Conservation (phyloP, 345 rosid genomes). For the Garcia nutans region DNA sequence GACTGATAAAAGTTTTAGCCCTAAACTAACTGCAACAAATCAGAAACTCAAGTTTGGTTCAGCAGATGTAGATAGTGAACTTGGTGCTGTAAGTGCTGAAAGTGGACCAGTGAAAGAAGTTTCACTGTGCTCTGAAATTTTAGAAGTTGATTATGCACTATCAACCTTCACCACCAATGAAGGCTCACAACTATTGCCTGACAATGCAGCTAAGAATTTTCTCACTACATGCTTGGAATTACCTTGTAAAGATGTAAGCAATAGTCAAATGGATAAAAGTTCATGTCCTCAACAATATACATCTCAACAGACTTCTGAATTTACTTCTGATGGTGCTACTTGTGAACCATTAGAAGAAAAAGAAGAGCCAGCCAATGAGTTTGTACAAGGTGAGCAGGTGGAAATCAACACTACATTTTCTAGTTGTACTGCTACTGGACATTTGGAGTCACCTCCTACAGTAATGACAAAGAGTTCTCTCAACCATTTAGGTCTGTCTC, state of each 20-base stretch:
- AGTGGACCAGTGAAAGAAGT: conserved; percentile 19
- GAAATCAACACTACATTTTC: conserved; percentile 11
- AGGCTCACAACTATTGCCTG: conserved; percentile 16
- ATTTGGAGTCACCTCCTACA: conserved; percentile 3
- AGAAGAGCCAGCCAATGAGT: conserved; percentile 9
- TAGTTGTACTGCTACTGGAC: conserved; percentile 2
- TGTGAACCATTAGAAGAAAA: conserved; percentile 25
- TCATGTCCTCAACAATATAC: conserved; percentile 19
- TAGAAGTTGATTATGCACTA: conserved; percentile 16
- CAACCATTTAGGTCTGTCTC: conserved; percentile 24
- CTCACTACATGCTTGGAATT: conserved; percentile 11
- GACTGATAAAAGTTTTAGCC: conserved; percentile 3
- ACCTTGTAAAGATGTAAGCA: conserved; percentile 17
- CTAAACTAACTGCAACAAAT: conserved; percentile 5
- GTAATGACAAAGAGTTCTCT: conserved; percentile 8
- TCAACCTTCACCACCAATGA: conserved; percentile 18
- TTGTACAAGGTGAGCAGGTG: not conserved
- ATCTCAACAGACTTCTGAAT: not conserved
- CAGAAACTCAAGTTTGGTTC: conserved; percentile 20
- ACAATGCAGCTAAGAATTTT: conserved; percentile 20
- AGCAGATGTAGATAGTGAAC: conserved; percentile 7
- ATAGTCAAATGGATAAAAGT: conserved; percentile 17
- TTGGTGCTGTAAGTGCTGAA: conserved; percentile 15
- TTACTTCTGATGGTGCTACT: conserved; percentile 1
- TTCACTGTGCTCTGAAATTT: conserved; percentile 15